These are phyloP conservation scores for Cercospora brassicicola DNA, from an alignment of 2,329 filamentous ascomycete genomes.

Conservation along the genomic window DNA sequence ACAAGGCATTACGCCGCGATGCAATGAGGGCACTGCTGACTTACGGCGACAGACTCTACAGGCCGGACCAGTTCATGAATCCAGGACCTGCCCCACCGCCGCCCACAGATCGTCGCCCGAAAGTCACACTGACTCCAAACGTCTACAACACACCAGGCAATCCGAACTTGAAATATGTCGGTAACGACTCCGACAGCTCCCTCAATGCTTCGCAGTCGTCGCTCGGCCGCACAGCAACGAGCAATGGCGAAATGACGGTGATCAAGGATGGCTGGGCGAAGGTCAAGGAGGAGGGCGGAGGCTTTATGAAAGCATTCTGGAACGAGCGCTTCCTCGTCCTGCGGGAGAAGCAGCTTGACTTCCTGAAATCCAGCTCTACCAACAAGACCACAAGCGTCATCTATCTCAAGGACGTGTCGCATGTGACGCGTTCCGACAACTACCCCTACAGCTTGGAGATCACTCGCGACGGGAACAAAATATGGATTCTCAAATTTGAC, in stretches of 20 bases:
- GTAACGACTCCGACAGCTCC: slow-evolving; percentile 38
- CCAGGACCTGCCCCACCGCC: slow-evolving; percentile 91
- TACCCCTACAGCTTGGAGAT: slow-evolving; percentile 93
- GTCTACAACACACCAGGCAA: slow-evolving; percentile 70
- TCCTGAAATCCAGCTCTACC: slow-evolving; percentile 85
- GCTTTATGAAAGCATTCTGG: slow-evolving; percentile 62
- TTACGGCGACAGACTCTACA: slow-evolving; percentile 54
- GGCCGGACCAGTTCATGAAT: slow-evolving; percentile 82
- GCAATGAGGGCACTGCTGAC: not conserved
- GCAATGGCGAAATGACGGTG: slow-evolving; percentile 41
- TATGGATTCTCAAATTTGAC: slow-evolving; percentile 89
- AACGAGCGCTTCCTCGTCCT: slow-evolving; percentile 90
- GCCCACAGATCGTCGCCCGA: slow-evolving; percentile 75
- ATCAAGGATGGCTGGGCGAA: slow-evolving; percentile 71
- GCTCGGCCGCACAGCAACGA: slow-evolving; percentile 45
- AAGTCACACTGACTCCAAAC: slow-evolving; percentile 73
- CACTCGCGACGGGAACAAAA: slow-evolving; percentile 80
- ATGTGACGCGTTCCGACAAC: slow-evolving; percentile 86
- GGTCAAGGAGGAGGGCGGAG: slow-evolving; percentile 85
- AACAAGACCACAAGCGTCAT: slow-evolving; percentile 81
- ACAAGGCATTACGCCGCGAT: slow-evolving; percentile 5
- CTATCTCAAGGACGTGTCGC: slow-evolving; percentile 80
- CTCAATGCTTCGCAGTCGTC: slow-evolving; percentile 43
- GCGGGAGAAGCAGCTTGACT: slow-evolving; percentile 89
- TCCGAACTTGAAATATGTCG: slow-evolving; percentile 53